These are phyloP conservation scores for Calonectria pseudoreteaudii DNA, from an alignment of 2,329 filamentous ascomycete genomes.

Conservation along the genomic window DNA sequence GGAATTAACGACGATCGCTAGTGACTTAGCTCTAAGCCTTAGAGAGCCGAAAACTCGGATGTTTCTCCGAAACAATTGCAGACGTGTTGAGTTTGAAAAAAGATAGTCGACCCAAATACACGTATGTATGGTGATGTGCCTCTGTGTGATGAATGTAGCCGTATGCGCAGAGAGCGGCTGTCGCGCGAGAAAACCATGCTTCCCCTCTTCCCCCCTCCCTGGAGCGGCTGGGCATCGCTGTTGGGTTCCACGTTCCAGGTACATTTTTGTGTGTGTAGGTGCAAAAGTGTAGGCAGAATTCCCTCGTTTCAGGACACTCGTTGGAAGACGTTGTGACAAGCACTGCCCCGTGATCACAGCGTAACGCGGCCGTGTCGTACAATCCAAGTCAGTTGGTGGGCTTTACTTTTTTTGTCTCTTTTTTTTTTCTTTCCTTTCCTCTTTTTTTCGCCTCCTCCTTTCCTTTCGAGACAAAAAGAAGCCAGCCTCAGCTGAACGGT, in stretches of 20 bases:
- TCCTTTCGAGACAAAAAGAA: constrained; percentile 23
- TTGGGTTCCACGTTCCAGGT: not conserved
- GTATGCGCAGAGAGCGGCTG: constrained; percentile 21
- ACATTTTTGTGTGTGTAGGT: not conserved
- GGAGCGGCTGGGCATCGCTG: not conserved
- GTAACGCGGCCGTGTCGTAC: constrained; percentile 24
- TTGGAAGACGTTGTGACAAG: not conserved
- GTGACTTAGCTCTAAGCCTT: constrained; percentile 20
- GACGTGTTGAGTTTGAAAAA: constrained; percentile 17
- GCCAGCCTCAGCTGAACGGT: constrained; percentile 24
- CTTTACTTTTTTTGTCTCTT: not conserved
- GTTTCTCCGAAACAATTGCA: constrained; percentile 23
- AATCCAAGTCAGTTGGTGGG: constrained; percentile 12
- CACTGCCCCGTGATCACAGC: constrained; percentile 9
- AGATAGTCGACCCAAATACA: not conserved
- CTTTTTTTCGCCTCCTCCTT: not conserved
- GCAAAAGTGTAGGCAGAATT: constrained; percentile 2
- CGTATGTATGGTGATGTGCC: not conserved
- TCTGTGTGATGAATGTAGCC: not conserved
- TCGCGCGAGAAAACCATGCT: constrained; percentile 9
- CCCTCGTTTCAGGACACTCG: constrained; percentile 10
- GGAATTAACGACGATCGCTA: constrained; percentile 24
- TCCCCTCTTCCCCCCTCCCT: not conserved
- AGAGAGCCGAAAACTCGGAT: not conserved
- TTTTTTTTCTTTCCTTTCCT: not conserved